Evolutionary conservation across 495 filamentous ascomycete genomes (phyloP), one percentile per base, ranked within the genome.

Genomic region (Penicillium flavigenum): DNA sequence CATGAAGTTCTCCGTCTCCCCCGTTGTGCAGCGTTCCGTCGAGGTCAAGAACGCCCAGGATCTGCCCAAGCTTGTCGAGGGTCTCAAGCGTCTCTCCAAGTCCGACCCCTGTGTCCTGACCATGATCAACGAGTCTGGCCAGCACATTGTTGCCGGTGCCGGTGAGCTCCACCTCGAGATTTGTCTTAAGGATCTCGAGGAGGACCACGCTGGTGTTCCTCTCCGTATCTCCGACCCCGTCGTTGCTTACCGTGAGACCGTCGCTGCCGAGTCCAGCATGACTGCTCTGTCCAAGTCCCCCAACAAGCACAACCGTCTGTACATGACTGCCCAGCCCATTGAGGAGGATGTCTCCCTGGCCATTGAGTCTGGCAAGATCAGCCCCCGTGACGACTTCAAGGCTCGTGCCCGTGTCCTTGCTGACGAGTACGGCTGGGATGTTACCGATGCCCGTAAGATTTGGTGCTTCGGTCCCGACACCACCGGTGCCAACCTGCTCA

Each of bases 231-330:
- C 91, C 64, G 94, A 97, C 80, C 94, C 94, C 63, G 95, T 98
- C 70, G 94, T 98, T 70, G 81, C 87, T 68, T 98, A 96, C 86
- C 93, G 94, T 83, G 94, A 99, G 85, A 94, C 93, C 56, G 94
- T 99, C 66, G 75, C 77, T 61, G 84, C 49, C 59, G 79, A 77
- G 59, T 96, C 93, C 50, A 89, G 86, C 81, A 98, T 98, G 63
- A 96, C 92, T 71, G 94, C 94, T 56, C 83, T 99, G 59, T 99
- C 94, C 70, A 99, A 99, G 84, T 99, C 94, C 11, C 94, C 94
- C 77, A 99, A 99, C 86, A 99, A 99, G 90, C 94, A 99, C 88
- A 99, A 99, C 81, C 91, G 94, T 87, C 84, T 99, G 17, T 99
- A 98, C 83, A 83, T 99, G 73, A 86, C 83, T 70, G 94, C 94